Conservation (phyloP, 2,329 filamentous ascomycete genomes). For the Dactylellina cionopaga region DNA sequence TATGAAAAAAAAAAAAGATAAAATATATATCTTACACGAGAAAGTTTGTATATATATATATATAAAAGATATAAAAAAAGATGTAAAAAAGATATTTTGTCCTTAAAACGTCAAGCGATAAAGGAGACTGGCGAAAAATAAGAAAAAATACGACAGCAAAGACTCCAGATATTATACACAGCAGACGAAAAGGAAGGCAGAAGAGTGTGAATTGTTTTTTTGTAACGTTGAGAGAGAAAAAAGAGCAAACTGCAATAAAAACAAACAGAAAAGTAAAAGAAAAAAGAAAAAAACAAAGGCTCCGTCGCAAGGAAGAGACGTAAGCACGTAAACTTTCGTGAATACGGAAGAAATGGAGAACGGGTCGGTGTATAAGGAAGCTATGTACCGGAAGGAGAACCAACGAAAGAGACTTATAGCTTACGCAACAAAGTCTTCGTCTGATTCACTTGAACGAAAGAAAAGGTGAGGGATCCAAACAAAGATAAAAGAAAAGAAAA, state of each 20-base stretch:
- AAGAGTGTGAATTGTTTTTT: constrained; percentile 30
- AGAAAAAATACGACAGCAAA: constrained; percentile 16
- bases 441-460: constrained; percentile 4
- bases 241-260: constrained; percentile 5
- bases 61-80: constrained; percentile 4
- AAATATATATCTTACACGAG: constrained; percentile 51
- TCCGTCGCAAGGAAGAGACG: constrained; percentile 40
- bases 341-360: constrained; percentile 12
- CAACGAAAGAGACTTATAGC: background rate
- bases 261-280: constrained; percentile 7
- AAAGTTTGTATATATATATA: constrained; percentile 32
- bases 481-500: too few relatives aligned
- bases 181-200: constrained; percentile 9
- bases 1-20: constrained; percentile 8
- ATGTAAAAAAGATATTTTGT: constrained; percentile 11
- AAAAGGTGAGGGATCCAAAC: background rate
- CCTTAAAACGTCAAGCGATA: too few relatives aligned
- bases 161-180: constrained; percentile 53
- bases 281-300: constrained; percentile 16
- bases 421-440: background rate
- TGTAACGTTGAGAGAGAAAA: constrained; percentile 5
- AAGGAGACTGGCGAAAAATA: too few relatives aligned
- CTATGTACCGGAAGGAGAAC: constrained; percentile 41
- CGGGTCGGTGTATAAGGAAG: constrained; percentile 22
- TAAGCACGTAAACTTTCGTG: constrained; percentile 48